Evolutionary conservation across 75 land plant species (phyloP), one percentile per base, ranked within the genome.

Genomic region (Adiantum capillusveneris): DNA sequence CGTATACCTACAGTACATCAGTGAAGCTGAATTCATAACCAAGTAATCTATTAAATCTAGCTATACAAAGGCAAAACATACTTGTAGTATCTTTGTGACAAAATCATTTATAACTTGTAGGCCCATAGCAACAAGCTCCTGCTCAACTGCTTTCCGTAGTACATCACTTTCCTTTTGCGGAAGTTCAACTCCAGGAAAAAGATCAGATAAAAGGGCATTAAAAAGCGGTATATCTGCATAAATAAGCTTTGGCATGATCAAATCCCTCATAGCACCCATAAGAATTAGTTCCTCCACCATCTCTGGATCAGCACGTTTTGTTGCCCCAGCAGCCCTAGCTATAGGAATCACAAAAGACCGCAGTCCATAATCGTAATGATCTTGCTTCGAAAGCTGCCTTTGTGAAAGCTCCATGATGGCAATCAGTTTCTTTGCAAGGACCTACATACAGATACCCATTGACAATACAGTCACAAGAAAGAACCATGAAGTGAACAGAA

Each of bases 321-420:
- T 69, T 53, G 65, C 45, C 22, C 72, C 72, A 22, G 72, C 72
- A 18, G 72, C 72, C 41, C 72, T 19, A 7, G 72, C 72, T 24
- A 69, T 69, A 36, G 72, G 72, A 41, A 69, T 69, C 41, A 69
- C 72, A 62, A 69, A 69, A 9, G 72, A 69, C 9, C 72, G 60
- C 22, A 69, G 63, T 29, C 72, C 72, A 43, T 69, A 69, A 41
- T 69, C 72, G 36, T 69, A 69, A 42, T 69, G 72, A 53, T 69
- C 72, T 69, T 69, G 72, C 30, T 69, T 69, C 3, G 72, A 69
- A 7, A 69, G 59, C 49, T 69, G 72, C 42, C 72, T 31, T 25
- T 69, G 72, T 11, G 72, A 69, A 18, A 69, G 72, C 59, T 69
- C 72, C 72, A 69, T 69, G 14, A 69, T 69, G 1, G 72, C 72